Base-by-base conservation (phyloP, 768 basidiomycete species). In the Boletus rufocinnamomeus region DNA sequence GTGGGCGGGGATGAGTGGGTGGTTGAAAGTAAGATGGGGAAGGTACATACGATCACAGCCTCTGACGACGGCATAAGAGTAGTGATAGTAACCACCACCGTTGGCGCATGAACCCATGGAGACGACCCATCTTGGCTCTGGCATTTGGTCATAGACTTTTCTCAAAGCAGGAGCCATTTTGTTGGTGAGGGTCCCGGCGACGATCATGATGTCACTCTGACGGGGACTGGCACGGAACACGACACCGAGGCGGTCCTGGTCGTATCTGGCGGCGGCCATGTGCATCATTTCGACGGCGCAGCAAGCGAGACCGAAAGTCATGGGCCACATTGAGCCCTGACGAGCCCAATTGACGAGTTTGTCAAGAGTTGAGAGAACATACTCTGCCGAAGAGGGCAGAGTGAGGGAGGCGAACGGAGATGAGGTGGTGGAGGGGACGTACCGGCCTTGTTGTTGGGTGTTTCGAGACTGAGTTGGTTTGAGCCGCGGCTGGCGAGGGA, bases 221-320 rank as follows among this genome's bases (percentile, higher is more conserved):
- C 97, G 89, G 46, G 97, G 97, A 79, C 89, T 93, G n/a, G 96
- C 97, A 79, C 97, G 93, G 81, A 99, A 99, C 43, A 99, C 91
- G 57, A 98, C 88, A 63, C 97, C 97, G 34, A 99, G 80, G 60
- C 97, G 85, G 74, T 99, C 97, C 74, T 98, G 97, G 75, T 99
- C 97, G 74, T 98, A 99, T 57, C 97, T 87, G 19, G 97, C 93
- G 43, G 97, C 95, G 50, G 97, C 97, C 95, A 98, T 96, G 79
- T 99, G 97, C 95, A 97, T 98, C 91, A 93, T 93, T 79, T 99
- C 97, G 34, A 99, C 97, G 25, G 97, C 97, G 74, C 97, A 99
- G 75, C 97, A 99, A 6, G 97, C 97, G 52, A 99, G 84, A 77
- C 96, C 93, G 74, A 91, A 95, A 50, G 95, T 98, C 95, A 98